Evolutionary conservation across 352 stramenopile species (phyloP).

Genomic region (Globisporangium camurandrum): DNA sequence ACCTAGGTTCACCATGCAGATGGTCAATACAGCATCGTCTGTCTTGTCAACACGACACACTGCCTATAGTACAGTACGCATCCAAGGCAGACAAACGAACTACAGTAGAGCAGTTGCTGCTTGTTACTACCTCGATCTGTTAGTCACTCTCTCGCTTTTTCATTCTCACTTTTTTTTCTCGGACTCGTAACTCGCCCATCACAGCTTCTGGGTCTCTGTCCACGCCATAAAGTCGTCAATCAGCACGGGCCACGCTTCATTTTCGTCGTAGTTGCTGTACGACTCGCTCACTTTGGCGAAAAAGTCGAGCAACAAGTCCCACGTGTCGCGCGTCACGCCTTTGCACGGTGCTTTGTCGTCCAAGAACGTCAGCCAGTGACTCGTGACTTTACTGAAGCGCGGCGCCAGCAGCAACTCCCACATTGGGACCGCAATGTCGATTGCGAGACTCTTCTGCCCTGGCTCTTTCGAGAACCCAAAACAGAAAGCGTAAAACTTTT

Average conservation of each 20-base stretch:
- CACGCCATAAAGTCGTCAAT: conserved; percentile 87
- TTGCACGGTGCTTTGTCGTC: conserved; percentile 69
- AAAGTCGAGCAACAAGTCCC: conserved; percentile 82
- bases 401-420: conserved; percentile 72
- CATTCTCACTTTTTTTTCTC: not conserved
- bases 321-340: conserved; percentile 81
- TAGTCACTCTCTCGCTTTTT: no score
- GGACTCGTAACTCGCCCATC: not conserved
- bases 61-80: no score
- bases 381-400: conserved; percentile 59
- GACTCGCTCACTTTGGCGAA: conserved; percentile 73
- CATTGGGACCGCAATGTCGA: conserved; percentile 82
- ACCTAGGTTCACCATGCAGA: no score
- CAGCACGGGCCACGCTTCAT: conserved; percentile 85
- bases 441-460: conserved; percentile 80
- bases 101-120: no score
- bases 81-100: no score
- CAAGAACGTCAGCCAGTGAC: conserved; percentile 74
- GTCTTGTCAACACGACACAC: no score
- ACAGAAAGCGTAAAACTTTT: conserved; percentile 85
- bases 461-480: conserved; percentile 86
- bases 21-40: no score
- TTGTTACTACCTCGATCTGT: no score
- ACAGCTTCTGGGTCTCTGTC: conserved; percentile 66
- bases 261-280: conserved; percentile 85